Evolutionary conservation across 805 yeast species (phyloP).

Genomic region (Kodamaea sagamina): DNA sequence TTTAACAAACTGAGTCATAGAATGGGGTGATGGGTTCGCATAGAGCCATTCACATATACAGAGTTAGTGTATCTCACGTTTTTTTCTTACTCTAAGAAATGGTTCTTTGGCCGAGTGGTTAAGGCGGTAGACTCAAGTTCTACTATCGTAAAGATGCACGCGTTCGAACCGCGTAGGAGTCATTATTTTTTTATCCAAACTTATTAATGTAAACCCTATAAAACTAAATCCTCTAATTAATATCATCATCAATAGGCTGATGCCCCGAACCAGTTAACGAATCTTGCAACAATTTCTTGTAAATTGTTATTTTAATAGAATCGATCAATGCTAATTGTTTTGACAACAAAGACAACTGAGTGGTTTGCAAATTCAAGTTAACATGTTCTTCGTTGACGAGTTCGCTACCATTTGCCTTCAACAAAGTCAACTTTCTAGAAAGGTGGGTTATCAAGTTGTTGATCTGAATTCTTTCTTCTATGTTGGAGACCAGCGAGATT

Average conservation of each 20-base stretch:
- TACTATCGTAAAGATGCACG: too few relatives aligned
- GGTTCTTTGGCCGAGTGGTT: too few relatives aligned
- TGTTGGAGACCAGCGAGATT: constrained; percentile 7
- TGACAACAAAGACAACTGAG: constrained; percentile 33
- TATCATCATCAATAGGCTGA: constrained; percentile 7
- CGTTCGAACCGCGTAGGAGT: too few relatives aligned
- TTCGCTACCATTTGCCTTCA: constrained; percentile 17
- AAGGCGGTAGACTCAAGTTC: too few relatives aligned
- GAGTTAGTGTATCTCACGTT: too few relatives aligned
- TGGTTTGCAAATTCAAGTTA: constrained; percentile 21
- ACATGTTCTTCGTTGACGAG: constrained; percentile 12
- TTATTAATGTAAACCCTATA: too few relatives aligned
- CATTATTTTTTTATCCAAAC: too few relatives aligned
- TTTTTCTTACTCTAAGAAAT: too few relatives aligned
- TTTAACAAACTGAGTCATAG: too few relatives aligned
- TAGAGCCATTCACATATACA: too few relatives aligned
- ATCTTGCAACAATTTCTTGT: constrained; percentile 11
- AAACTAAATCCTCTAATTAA: background rate
- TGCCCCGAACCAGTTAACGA: constrained; percentile 9
- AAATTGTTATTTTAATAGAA: constrained; percentile 6
- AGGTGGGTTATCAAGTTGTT: constrained; percentile 30
- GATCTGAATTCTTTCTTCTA: constrained; percentile 19
- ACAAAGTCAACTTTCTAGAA: constrained; percentile 22
- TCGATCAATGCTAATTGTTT: constrained; percentile 25
- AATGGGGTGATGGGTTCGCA: too few relatives aligned